Percentiles rank a stretch among this genome's conserved stretches.
These are phyloP conservation scores for Pelargonium myrrhifolium DNA, from an alignment of 441 rosid genomes.

Conservation along the genomic window DNA sequence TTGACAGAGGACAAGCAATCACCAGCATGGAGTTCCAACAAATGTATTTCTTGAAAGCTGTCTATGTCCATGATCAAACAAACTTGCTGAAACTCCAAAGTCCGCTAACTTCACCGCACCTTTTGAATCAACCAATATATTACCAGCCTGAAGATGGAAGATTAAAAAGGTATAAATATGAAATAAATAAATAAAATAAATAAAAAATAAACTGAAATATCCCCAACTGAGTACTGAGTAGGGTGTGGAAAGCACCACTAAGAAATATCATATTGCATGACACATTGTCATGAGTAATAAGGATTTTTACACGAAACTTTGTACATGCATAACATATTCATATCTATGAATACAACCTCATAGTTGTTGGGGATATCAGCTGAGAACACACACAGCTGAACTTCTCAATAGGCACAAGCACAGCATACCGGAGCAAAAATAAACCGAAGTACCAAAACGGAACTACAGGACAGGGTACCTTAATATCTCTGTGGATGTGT, in stretches of 20 bases:
- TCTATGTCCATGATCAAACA: conserved; percentile 96
- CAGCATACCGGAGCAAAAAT: too few species aligned
- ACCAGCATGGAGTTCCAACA: conserved; percentile 99
- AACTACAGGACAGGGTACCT: conserved; percentile 37
- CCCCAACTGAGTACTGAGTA: too few species aligned
- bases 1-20: conserved; percentile 9
- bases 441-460: too few species aligned
- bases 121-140: conserved; percentile 64
- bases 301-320: too few species aligned
- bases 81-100: conserved; percentile 94
- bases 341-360: too few species aligned
- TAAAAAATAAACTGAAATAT: too few species aligned
- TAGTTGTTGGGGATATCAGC: too few species aligned
- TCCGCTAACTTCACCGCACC: conserved; percentile 91
- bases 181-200: conserved; percentile 1
- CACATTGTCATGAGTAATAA: too few species aligned
- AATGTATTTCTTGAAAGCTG: conserved; percentile 93
- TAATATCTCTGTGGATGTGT: conserved; percentile 95
- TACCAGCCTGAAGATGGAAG: conserved; percentile 69
- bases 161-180: conserved; percentile 9
- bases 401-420: not conserved
- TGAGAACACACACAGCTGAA: too few species aligned
- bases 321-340: too few species aligned
- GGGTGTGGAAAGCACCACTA: too few species aligned
- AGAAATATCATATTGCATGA: too few species aligned